Evolutionary conservation across 2,329 filamentous ascomycete species (phyloP).

Genomic region (Ramichloridium luteum): DNA sequence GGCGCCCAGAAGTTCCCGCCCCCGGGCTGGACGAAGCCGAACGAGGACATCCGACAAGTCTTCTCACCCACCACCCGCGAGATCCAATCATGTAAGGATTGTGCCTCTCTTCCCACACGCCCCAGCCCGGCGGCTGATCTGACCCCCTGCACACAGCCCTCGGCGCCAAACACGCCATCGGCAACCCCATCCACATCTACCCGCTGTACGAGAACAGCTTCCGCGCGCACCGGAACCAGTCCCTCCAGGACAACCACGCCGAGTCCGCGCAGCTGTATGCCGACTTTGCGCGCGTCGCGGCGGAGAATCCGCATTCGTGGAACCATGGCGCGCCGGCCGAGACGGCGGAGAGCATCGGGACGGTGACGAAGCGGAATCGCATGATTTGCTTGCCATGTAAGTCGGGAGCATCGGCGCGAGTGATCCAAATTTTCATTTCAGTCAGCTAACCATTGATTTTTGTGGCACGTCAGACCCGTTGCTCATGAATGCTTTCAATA

Average conservation of each 20-base stretch:
- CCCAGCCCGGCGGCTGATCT: no score
- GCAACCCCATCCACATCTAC: conserved; percentile 54
- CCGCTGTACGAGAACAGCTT: conserved; percentile 55
- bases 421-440: no score
- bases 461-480: conserved; percentile 43
- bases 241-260: conserved; percentile 41
- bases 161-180: conserved; percentile 46
- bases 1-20: conserved; percentile 43
- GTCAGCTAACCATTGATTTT: conserved; percentile 7
- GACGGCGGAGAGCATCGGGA: conserved; percentile 41
- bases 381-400: conserved; percentile 58
- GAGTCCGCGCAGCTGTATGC: conserved; percentile 51
- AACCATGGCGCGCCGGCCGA: conserved; percentile 37
- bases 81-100: conserved; percentile 20
- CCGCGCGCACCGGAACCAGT: conserved; percentile 44
- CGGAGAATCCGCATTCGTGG: conserved; percentile 45
- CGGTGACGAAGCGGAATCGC: conserved; percentile 44
- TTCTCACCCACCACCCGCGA: conserved; percentile 40
- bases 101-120: neutral
- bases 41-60: conserved; percentile 35
- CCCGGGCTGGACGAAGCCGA: conserved; percentile 45
- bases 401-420: no score
- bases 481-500: conserved; percentile 62
- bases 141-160: conserved; percentile 31
- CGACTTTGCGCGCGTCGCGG: conserved; percentile 46